These are phyloP conservation scores for Phytophthora aleatoria DNA, from an alignment of 352 stramenopile genomes.

Conservation along the genomic window DNA sequence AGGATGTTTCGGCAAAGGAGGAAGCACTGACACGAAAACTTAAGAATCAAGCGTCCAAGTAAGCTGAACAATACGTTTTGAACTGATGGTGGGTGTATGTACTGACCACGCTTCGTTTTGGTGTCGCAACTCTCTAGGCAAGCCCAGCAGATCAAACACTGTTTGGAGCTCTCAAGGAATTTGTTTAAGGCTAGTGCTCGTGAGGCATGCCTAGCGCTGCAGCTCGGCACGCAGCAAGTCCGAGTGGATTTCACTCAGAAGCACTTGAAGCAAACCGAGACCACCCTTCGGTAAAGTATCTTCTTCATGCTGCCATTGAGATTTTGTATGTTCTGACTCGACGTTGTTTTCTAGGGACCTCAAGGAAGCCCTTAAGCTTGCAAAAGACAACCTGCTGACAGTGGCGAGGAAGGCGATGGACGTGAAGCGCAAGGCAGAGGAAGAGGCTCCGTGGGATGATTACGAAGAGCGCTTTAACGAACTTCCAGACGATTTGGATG, in stretches of 20 bases:
- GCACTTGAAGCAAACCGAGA: constrained; percentile 60
- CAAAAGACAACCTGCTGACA: constrained; percentile 71
- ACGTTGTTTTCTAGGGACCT: constrained; percentile 38
- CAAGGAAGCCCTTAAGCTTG: constrained; percentile 58
- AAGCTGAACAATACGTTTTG: constrained; percentile 10
- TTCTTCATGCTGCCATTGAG: not conserved
- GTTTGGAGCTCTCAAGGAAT: constrained; percentile 56
- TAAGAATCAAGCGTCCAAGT: constrained; percentile 70
- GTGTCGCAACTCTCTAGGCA: constrained; percentile 39
- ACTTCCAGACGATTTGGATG: constrained; percentile 79
- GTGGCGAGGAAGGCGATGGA: constrained; percentile 70
- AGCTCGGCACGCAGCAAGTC: constrained; percentile 68
- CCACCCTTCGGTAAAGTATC: constrained; percentile 45
- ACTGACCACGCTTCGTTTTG: constrained; percentile 8
- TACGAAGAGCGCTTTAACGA: constrained; percentile 66
- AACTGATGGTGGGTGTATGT: not conserved
- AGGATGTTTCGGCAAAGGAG: constrained; percentile 82
- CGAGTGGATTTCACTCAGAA: constrained; percentile 69
- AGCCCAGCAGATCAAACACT: constrained; percentile 71
- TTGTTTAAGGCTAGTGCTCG: constrained; percentile 51
- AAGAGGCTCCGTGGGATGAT: constrained; percentile 66
- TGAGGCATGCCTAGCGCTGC: constrained; percentile 60
- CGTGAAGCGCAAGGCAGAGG: constrained; percentile 67
- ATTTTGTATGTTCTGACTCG: constrained; percentile 3
- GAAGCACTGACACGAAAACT: constrained; percentile 78